Base-by-base conservation (phyloP, 352 stramenopile genomes). In the Thraustochytrium sp. region DNA sequence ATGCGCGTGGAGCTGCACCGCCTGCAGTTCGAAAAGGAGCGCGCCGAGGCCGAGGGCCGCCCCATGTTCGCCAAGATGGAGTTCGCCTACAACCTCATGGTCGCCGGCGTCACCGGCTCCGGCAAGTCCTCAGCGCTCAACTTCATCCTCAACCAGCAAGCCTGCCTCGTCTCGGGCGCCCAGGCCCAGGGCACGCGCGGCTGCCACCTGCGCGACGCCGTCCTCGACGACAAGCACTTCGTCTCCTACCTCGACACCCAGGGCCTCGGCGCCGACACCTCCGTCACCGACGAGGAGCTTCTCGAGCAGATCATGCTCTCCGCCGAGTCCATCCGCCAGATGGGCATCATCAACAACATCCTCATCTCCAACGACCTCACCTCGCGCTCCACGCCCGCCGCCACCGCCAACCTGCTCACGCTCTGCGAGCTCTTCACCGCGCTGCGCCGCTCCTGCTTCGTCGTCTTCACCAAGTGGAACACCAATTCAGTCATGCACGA, bases 301-400 rank as follows among this genome's bases (percentile, higher is more conserved):
- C 40, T 80, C 1, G 68, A 80, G 68, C 53, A 61, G 31, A 65
- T 80, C 34, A 61, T 80, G 48, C 68, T 80, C 44, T 46, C n/a
- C 37, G 68, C 68, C 4, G 68, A 80, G 49, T 80, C 68, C 16
- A 65, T 80, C 18, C 68, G 68, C 1, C 68, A 80, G 38, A 80
- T 80, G 68, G 68, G 68, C 42, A 64, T 80, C 48, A 64, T 80
- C 48, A 80, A 80, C 68, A 80, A 80, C 51, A 80, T 80, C 18
- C 53, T 80, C 48, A 65, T 80, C 0, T 44, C 21, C 44, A 55
- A 55, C 38, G 68, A 80, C 31, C 68, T 80, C 44, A 42, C 48
- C 48, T 55, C 68, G 3, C 68, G 68, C 53, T 63, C 68, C 34
- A 80, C 68, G 31, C 68, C 68, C 5, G 68, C 68, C 18, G 46